Conservation (phyloP, 1,284 basidiomycete genomes). For the Pterulicium gracile region DNA sequence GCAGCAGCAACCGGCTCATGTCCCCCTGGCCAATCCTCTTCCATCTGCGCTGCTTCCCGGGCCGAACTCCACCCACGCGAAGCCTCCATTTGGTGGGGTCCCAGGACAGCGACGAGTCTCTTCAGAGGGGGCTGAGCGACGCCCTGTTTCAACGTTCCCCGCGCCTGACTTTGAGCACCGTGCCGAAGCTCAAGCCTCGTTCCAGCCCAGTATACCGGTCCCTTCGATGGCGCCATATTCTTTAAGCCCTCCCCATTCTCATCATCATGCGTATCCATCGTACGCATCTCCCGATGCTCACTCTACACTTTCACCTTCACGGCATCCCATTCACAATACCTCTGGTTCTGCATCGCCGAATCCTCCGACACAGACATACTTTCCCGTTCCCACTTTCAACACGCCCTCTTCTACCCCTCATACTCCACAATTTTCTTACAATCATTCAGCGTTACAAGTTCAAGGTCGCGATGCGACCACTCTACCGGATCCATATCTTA, state of each 20-base stretch:
- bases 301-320: background rate
- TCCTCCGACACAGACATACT: background rate
- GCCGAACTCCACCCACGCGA: conserved; percentile 15
- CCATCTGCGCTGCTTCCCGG: conserved; percentile 35
- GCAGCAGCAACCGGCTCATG: background rate
- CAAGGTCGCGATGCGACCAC: conserved; percentile 11
- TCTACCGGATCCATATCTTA: conserved; percentile 32
- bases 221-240: background rate
- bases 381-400: background rate
- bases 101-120: no score
- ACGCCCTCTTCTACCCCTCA: conserved; percentile 4
- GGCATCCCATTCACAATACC: background rate
- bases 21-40: conserved; percentile 15
- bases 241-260: background rate
- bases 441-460: conserved; percentile 8
- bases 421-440: conserved; percentile 5
- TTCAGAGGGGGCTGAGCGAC: no score
- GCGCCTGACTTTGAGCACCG: background rate
- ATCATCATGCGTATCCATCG: background rate
- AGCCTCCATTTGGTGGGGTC: conserved; percentile 15
- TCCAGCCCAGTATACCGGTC: background rate
- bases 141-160: background rate
- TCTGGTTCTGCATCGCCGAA: background rate
- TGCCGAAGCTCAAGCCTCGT: background rate
- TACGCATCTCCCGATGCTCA: background rate